Conservation (phyloP, 2,329 filamentous ascomycete genomes). For the Incumbomyces delicatus region DNA sequence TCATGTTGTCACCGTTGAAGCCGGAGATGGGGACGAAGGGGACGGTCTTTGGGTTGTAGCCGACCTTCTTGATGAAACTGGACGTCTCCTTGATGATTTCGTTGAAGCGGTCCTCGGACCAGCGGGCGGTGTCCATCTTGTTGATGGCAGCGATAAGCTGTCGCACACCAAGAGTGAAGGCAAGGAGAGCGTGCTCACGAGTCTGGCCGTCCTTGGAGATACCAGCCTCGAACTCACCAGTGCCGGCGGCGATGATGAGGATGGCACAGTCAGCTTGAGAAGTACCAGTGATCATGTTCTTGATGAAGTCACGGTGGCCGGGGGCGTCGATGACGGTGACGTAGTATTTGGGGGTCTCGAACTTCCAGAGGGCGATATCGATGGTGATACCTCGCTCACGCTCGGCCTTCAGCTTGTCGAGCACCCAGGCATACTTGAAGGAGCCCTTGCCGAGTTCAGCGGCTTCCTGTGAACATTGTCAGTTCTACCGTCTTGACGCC, state of each 20-base stretch:
- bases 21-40: conserved; percentile 99
- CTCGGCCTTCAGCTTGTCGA: conserved; percentile 99
- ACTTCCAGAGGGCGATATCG: conserved; percentile 99
- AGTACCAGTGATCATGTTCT: conserved; percentile 99
- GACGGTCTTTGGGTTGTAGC: conserved; percentile 98
- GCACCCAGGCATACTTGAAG: conserved; percentile 99
- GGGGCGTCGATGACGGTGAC: conserved; percentile 98
- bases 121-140: conserved; percentile 99
- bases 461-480: conserved; percentile 60
- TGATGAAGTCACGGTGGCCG: conserved; percentile 99
- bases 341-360: conserved; percentile 96
- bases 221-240: conserved; percentile 99
- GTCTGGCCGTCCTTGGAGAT: conserved; percentile 99
- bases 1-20: conserved; percentile 99
- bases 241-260: conserved; percentile 99
- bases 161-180: conserved; percentile 99
- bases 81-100: conserved; percentile 99
- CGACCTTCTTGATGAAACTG: conserved; percentile 99
- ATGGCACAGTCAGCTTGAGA: conserved; percentile 99
- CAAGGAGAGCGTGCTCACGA: conserved; percentile 99
- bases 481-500: no score
- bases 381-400: conserved; percentile 99
- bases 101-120: conserved; percentile 89
- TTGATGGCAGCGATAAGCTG: conserved; percentile 99
- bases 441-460: conserved; percentile 99